Percentiles rank a stretch among this genome's conserved stretches.
Evolutionary conservation across 768 basidiomycete genomes (phyloP).

Genomic region (Amanita rimosa): DNA sequence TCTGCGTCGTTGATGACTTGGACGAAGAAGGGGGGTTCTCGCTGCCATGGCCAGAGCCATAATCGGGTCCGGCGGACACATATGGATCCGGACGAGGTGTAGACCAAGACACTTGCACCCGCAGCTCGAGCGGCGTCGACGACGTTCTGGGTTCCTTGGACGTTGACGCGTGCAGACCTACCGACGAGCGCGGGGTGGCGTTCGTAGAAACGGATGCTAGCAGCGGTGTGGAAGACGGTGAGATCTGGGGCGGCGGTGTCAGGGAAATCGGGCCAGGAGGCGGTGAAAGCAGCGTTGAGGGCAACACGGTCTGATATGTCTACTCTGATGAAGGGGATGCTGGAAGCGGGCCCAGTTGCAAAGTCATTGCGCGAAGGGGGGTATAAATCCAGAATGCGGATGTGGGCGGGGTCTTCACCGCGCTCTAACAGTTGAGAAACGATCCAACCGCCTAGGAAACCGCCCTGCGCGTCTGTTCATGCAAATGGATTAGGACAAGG

Average conservation of each 20-base stretch:
- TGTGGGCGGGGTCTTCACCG: constrained; percentile 55
- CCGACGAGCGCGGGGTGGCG: constrained; percentile 37
- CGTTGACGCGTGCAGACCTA: constrained; percentile 51
- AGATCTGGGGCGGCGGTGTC: constrained; percentile 22
- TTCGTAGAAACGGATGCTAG: constrained; percentile 73
- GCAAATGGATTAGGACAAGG: too few species aligned
- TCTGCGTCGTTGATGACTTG: constrained; percentile 53
- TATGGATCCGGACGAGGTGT: constrained; percentile 67
- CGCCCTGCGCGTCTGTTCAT: constrained; percentile 31
- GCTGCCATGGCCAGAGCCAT: constrained; percentile 71
- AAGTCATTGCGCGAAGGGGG: constrained; percentile 48
- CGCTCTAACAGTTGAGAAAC: constrained; percentile 55
- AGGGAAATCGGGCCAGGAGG: constrained; percentile 42
- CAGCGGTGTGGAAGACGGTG: constrained; percentile 70
- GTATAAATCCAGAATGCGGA: constrained; percentile 61
- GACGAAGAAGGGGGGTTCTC: constrained; percentile 39
- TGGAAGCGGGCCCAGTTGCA: constrained; percentile 34
- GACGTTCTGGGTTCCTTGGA: constrained; percentile 57
- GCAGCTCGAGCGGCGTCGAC: constrained; percentile 41
- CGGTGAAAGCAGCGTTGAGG: constrained; percentile 48
- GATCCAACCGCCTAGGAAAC: constrained; percentile 74
- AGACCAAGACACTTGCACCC: constrained; percentile 50
- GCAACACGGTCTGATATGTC: constrained; percentile 45
- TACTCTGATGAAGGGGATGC: constrained; percentile 45
- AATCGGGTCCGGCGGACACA: constrained; percentile 46